Evolutionary conservation across 2,329 filamentous ascomycete genomes (phyloP).

Genomic region (Sporothrix phasma): DNA sequence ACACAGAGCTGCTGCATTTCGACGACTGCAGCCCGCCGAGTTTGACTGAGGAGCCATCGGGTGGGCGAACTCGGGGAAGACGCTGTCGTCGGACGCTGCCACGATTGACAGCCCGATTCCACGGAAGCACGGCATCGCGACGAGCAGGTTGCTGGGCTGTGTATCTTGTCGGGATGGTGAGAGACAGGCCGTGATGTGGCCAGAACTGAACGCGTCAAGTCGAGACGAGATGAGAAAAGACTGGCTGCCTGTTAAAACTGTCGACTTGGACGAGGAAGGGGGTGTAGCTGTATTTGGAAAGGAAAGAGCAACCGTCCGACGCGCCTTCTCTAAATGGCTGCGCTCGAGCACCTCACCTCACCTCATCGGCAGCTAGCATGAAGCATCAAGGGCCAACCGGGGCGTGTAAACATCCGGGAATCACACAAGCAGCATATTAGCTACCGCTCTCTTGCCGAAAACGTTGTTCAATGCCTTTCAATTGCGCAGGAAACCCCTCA

Average conservation of each 20-base stretch:
- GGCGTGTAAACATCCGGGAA: background rate
- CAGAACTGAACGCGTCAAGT: background rate
- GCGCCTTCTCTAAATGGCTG: constrained; percentile 1
- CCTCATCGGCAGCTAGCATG: background rate
- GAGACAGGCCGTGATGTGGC: background rate
- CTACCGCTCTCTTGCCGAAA: background rate
- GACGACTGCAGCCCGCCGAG: constrained; percentile 21
- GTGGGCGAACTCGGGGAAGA: constrained; percentile 45
- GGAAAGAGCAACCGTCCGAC: background rate
- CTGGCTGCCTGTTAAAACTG: background rate
- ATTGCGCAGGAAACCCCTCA: constrained; percentile 4
- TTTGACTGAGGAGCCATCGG: constrained; percentile 37
- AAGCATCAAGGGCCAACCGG: background rate
- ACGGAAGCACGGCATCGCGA: constrained; percentile 39
- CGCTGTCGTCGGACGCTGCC: constrained; percentile 26
- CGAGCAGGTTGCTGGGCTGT: background rate
- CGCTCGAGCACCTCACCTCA: background rate
- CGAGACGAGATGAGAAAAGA: background rate
- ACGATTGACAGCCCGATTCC: constrained; percentile 38
- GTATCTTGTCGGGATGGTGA: background rate
- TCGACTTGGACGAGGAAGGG: background rate
- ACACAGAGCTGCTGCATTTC: background rate
- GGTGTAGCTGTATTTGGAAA: background rate
- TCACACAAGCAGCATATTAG: background rate
- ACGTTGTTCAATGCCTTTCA: background rate